Evolutionary conservation across 2,329 filamentous ascomycete species (phyloP), one percentile per base, ranked within the genome.

Genomic region (Trichoderma atrobrunneum): DNA sequence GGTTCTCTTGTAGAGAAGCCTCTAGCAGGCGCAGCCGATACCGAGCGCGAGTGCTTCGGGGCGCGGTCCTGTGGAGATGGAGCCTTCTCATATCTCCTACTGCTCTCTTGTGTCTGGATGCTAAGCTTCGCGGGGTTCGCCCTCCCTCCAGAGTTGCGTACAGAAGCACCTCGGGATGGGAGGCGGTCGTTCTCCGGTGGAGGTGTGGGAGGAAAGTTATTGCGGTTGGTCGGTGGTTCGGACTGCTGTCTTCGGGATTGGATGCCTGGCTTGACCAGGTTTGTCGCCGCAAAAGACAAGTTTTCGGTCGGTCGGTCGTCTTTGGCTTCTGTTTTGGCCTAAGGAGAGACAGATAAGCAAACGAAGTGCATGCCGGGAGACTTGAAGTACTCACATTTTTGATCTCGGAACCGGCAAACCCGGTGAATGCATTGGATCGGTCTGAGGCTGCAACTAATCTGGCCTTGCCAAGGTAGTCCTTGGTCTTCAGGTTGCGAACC

Each of bases 381-480:
- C 16, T 4, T 12, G 30, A 24, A 26, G 28, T 56, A 80, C 86
- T 78, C 79, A 90, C 89, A 80, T 90, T 93, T 84, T 93, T 94
- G 74, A 93, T 90, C 80, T 94, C 94, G 3, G 90, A 90, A 59
- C 92, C 93, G 74, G 92, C 87, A 80, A 95, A 95, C 59, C 93
- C 93, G 59, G 92, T 95, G 77, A 93, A 96, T 30, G 90, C 92
- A 81, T 95, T 95, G 75, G 88, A 84, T 70, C 91, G 88, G 78
- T 97, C 94, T 1, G 93, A 93, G 30, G 95, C 93, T 28, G 96
- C 96, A 10, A 99, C 93, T 39, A 99, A 86, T 73, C 94, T 90
- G n/a, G 96, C 94, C 82, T 98, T 98, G 73, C 96, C 96, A 4
- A 99, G 90, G 78, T 99, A 99, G 80, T 99, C 95, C 81, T 98